A percentile compares a stretch with the other conserved stretches of the same genome.
phyloP scores from a whole-genome alignment of 768 basidiomycete species.

The Tricholoma furcatifolium region DNA sequence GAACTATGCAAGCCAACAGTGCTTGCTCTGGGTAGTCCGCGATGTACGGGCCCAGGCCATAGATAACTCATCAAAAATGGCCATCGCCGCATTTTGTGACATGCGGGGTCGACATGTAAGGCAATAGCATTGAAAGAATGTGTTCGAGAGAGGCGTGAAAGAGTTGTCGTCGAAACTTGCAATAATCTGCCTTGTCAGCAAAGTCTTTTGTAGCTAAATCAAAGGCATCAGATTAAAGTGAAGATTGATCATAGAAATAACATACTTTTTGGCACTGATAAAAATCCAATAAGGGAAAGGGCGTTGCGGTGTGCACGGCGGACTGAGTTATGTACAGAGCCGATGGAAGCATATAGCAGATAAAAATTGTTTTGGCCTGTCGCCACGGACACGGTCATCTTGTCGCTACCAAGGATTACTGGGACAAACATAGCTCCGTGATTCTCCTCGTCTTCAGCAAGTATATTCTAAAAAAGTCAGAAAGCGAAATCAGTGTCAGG shows the following conservation, averaged over 20 bases:
- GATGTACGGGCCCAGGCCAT: no score
- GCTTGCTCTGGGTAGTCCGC: no score
- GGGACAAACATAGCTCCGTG: constrained; percentile 17
- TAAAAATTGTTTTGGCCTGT: constrained; percentile 19
- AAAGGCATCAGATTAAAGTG: not conserved
- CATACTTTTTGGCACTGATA: constrained; percentile 25
- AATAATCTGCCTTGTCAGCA: not conserved
- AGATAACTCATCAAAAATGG: no score
- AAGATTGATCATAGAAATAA: not conserved
- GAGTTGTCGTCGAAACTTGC: no score
- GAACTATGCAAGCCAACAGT: no score
- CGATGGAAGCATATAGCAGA: constrained; percentile 10
- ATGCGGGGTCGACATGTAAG: constrained; percentile 22
- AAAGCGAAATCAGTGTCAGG: not conserved
- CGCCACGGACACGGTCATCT: constrained; percentile 27
- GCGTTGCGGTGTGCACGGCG: constrained; percentile 17
- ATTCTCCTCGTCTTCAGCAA: constrained; percentile 9
- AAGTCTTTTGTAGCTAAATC: constrained; percentile 1
- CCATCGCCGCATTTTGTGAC: constrained; percentile 24
- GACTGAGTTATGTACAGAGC: constrained; percentile 9
- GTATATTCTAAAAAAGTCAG: constrained; percentile 5
- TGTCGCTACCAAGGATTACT: constrained; percentile 25
- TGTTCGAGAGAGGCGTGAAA: no score
- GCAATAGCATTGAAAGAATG: constrained; percentile 23
- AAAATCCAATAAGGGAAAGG: constrained; percentile 15